phyloP scores from a whole-genome alignment of 1,139 yeast genomes.

The Suhomyces yuchorum region DNA sequence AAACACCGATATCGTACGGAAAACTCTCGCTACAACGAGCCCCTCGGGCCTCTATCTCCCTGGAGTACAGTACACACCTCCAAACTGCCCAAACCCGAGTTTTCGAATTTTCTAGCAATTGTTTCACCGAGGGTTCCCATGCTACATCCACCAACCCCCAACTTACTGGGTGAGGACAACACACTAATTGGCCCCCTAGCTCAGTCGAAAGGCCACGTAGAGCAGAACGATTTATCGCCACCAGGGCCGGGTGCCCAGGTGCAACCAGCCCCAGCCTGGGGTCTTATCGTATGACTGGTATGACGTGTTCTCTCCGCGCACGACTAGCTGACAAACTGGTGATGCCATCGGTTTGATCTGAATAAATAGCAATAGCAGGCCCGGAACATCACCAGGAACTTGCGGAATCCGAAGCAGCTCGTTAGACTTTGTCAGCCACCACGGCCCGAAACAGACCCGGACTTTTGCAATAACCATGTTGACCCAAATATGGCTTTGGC shows the following conservation, averaged over 20 bases:
- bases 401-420: neutral
- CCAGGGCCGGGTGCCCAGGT: neutral
- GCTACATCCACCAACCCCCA: neutral
- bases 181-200: neutral
- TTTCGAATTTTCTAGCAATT: neutral
- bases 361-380: neutral
- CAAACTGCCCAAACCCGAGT: no score
- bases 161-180: neutral
- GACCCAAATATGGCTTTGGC: conserved; percentile 7
- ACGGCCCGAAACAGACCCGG: neutral
- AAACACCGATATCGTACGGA: no score
- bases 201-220: neutral
- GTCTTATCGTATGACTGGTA: conserved; percentile 1
- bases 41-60: no score
- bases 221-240: neutral
- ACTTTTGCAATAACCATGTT: conserved; percentile 2
- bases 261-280: neutral
- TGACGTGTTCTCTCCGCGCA: conserved; percentile 11
- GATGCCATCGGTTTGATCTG: conserved; percentile 3
- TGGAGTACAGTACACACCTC: no score
- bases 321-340: conserved; percentile 10
- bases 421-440: neutral
- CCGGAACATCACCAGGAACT: neutral
- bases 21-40: no score
- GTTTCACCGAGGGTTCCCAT: neutral